These are phyloP conservation scores for Phytophthora fragariae DNA, from an alignment of 352 stramenopile genomes.

Conservation along the genomic window DNA sequence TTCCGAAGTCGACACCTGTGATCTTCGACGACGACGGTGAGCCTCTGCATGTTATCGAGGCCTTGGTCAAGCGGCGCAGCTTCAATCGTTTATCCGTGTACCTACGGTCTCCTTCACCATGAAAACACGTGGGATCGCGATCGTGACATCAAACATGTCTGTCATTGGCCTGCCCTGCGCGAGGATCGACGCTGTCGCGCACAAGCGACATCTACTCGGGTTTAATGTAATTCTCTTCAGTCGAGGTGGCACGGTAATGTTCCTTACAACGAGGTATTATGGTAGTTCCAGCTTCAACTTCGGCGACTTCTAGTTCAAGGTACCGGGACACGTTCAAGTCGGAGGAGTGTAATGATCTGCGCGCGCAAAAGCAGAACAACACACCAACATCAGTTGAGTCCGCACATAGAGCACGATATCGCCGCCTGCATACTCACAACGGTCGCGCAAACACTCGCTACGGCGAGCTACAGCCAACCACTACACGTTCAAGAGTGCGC, in stretches of 20 bases:
- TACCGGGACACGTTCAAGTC: too few relatives aligned
- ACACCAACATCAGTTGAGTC: neutral
- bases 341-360: too few relatives aligned
- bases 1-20: too few relatives aligned
- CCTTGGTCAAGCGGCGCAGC: too few relatives aligned
- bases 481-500: neutral
- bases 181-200: neutral
- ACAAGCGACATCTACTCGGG: neutral
- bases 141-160: conserved; percentile 3
- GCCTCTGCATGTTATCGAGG: too few relatives aligned
- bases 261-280: neutral
- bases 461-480: neutral
- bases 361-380: neutral
- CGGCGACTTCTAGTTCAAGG: conserved; percentile 4
- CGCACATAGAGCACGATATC: neutral
- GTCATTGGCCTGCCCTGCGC: conserved; percentile 8
- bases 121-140: too few relatives aligned
- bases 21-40: too few relatives aligned
- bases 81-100: too few relatives aligned
- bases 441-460: neutral
- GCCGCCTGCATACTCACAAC: neutral
- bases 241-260: conserved; percentile 1
- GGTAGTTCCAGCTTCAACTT: neutral
- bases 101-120: too few relatives aligned
- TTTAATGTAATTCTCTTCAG: conserved; percentile 7